Conservation (phyloP, 1,284 basidiomycete species). For the Heterobasidion parviporum region DNA sequence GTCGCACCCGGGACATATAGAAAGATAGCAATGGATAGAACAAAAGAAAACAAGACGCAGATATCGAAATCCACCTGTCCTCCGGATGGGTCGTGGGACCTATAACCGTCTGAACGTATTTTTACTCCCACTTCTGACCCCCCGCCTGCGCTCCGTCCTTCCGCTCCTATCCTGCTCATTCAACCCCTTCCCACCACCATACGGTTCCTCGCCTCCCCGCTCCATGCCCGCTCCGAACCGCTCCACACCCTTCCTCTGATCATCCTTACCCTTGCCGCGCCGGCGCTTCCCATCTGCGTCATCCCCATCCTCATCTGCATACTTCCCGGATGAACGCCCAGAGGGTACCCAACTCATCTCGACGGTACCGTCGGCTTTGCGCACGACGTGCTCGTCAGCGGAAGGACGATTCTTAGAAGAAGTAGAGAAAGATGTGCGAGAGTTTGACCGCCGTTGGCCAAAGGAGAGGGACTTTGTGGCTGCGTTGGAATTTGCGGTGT, state of each 20-base stretch:
- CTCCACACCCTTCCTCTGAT: conserved; percentile 58
- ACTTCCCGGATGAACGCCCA: conserved; percentile 15
- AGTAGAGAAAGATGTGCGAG: conserved; percentile 2
- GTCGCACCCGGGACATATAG: too few relatives aligned
- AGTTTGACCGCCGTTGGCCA: conserved; percentile 50
- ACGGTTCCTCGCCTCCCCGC: conserved; percentile 50
- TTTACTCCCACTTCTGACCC: conserved; percentile 78
- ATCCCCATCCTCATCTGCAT: conserved; percentile 19
- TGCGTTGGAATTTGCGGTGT: conserved; percentile 8
- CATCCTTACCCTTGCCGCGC: conserved; percentile 26
- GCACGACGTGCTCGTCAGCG: conserved; percentile 13
- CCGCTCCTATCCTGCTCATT: conserved; percentile 58
- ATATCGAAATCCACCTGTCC: too few relatives aligned
- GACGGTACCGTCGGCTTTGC: conserved; percentile 42
- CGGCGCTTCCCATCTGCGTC: conserved; percentile 20
- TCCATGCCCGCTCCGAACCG: conserved; percentile 82
- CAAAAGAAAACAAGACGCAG: too few relatives aligned
- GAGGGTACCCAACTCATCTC: conserved; percentile 63
- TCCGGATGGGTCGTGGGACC: background rate
- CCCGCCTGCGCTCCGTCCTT: conserved; percentile 62
- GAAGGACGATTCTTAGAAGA: background rate
- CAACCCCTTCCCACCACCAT: conserved; percentile 27
- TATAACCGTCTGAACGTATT: conserved; percentile 61
- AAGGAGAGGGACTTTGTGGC: conserved; percentile 41
- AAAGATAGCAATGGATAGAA: too few relatives aligned